Base-by-base conservation (phyloP, 2,329 filamentous ascomycete genomes). In the Cercospora citrullina region DNA sequence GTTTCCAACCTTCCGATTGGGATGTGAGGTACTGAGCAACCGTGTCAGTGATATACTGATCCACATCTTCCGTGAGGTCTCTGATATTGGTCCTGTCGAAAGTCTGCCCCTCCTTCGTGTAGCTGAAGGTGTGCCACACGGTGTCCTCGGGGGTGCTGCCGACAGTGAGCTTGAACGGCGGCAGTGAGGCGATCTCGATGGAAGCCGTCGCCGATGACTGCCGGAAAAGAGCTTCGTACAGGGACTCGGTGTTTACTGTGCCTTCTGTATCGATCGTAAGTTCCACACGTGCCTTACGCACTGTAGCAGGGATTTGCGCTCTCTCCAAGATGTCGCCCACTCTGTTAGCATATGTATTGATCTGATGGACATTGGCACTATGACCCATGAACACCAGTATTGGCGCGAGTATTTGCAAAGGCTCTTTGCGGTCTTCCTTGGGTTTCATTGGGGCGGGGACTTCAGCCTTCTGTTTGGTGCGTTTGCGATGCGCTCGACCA, bases 401-500 rank as follows among this genome's bases (percentile, higher is more conserved):
- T 33, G 62, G 62, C 23, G 33, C 48, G 21, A 64, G 31, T 4
- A 64, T 64, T 12, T 21, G 53, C 16, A 64, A 33, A 39, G 62
- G 21, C 23, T 58, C 48, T 26, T 23, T 23, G 4, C 33, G 21
- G 10, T 83, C 81, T 68, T 84, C 84, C 62, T 82, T 82, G 16
- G 82, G 80, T 9, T 83, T 81, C 68, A 89, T 75, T 5, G 89
- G 86, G 7, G 83, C 81, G 8, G 89, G 89, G 1, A 88, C 83
- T 31, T 89, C 86, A 1, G 89, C 90, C 64, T 93, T 87, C 53
- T 86, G 86, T 45, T 88, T 83, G 68, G 92, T 87, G 71, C 90
- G 93, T 76, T 91, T 87, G 9, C 90, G 87, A 77, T 98, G 94
- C 2, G 91, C 89, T 71, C 94, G 89, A 60, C 87, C 87, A 7